Base-by-base conservation (phyloP, 2,329 filamentous ascomycete species). In the Colletotrichum liriopes region DNA sequence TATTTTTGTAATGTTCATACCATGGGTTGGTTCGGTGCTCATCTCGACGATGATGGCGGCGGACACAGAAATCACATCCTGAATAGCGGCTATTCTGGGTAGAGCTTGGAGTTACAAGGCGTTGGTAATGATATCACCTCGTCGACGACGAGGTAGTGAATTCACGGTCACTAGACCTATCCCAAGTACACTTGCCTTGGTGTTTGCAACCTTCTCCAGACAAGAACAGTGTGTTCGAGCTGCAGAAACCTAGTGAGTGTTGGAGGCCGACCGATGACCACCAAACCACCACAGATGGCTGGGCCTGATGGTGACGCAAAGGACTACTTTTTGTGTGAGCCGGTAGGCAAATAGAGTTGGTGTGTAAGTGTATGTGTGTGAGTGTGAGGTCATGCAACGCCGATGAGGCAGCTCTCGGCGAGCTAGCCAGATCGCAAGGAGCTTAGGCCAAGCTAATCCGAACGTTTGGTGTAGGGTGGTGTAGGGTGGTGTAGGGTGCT, bases 311-410 rank as follows among this genome's bases (percentile, higher is more conserved):
- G 14, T n/a, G 51, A 49, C 14, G 56, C 37, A 62, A 5, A 58
- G 2, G 18, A 20, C 14, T 55, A 29, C 23, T 18, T 55, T 18
- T 35, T n/a, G 16, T 6, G 29, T n/a, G 20, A 14, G 58, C 9
- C 52, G 54, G 23, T 61, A 51, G 62, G 51, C 26, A 52, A 41
- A 47, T 39, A 32, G 7, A 49, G 51, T 9, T n/a, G n/a, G 32
- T 29, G 41, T 49, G 39, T 62, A 35, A 37, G 51, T 29, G 20
- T 29, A 23, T 59, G 20, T 41, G 41, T 45, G 55, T 49, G 41
- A 32, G 55, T 49, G 41, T 71, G 63, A 71, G 63, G 63, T 67
- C 67, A 71, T 71, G 11, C n/a, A 54, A 49, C 52, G 39, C 39
- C 63, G 69, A 72, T 63, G 41, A 45, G 32, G 41, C n/a, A 35